phyloP scores from a whole-genome alignment of 306 rosid species.

The Hippophae tibetana region DNA sequence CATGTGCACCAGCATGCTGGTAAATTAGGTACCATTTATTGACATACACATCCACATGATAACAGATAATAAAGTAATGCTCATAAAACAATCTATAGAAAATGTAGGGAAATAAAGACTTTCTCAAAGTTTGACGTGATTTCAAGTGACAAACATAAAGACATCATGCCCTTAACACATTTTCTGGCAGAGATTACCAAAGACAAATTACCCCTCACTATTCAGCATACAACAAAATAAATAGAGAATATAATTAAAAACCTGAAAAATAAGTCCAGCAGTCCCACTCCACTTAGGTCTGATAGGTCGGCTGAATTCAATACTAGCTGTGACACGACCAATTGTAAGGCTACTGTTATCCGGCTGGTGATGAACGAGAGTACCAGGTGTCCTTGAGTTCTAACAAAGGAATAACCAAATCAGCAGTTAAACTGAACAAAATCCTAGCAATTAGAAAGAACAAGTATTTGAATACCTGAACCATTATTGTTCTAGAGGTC shows the following conservation, averaged over 20 bases:
- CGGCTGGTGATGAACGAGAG: constrained; percentile 68
- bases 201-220: neutral
- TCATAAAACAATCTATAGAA: too few relatives aligned
- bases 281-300: constrained; percentile 99
- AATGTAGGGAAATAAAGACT: too few relatives aligned
- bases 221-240: neutral
- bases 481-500: constrained; percentile 82
- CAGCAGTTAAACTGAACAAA: neutral
- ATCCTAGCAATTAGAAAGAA: neutral
- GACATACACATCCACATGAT: too few relatives aligned
- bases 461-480: constrained; percentile 53
- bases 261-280: constrained; percentile 84
- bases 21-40: neutral
- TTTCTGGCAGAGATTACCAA: too few relatives aligned
- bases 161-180: too few relatives aligned
- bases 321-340: constrained; percentile 77
- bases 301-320: constrained; percentile 82
- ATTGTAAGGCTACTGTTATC: constrained; percentile 53
- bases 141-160: too few relatives aligned
- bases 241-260: constrained; percentile 18
- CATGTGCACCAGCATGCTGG: constrained; percentile 80
- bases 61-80: too few relatives aligned
- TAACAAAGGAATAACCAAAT: constrained; percentile 22
- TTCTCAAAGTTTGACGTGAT: too few relatives aligned
- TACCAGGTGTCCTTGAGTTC: constrained; percentile 97